Evolutionary conservation across 306 rosid species (phyloP).

Genomic region (Purshia tridentata): DNA sequence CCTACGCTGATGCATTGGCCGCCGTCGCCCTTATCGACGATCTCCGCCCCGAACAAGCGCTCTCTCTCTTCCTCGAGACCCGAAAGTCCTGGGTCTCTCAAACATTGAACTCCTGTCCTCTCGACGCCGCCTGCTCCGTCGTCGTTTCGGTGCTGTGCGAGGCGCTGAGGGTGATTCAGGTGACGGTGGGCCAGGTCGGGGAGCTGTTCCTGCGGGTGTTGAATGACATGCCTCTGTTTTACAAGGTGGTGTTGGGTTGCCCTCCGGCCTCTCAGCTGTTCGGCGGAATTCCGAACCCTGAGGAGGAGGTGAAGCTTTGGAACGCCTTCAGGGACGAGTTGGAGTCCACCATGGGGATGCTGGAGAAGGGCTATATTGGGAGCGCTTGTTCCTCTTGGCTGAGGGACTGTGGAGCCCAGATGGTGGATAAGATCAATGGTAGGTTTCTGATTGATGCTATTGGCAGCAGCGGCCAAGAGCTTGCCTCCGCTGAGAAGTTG

Average conservation of each 20-base stretch:
- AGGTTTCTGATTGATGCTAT: conserved; percentile 70
- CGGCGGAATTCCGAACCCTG: conserved; percentile 95
- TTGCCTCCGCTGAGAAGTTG: conserved; percentile 83
- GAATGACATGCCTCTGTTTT: conserved; percentile 89
- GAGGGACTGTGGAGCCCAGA: conserved; percentile 61
- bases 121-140: conserved; percentile 37
- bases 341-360: conserved; percentile 65
- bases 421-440: conserved; percentile 67
- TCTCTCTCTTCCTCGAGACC: conserved; percentile 70
- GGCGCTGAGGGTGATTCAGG: conserved; percentile 83
- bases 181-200: conserved; percentile 92
- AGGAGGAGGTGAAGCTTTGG: conserved; percentile 96
- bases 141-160: conserved; percentile 80
- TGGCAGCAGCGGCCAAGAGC: conserved; percentile 59
- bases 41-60: conserved; percentile 59
- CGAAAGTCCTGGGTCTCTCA: conserved; percentile 80
- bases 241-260: conserved; percentile 66
- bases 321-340: conserved; percentile 73
- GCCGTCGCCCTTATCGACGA: conserved; percentile 81
- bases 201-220: conserved; percentile 84
- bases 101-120: conserved; percentile 49
- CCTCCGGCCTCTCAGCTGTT: conserved; percentile 91
- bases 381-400: conserved; percentile 72
- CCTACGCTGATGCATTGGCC: conserved; percentile 85
- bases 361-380: conserved; percentile 71